These are phyloP conservation scores for Umbelopsis isabellina DNA, from an alignment of 192 early-diverging fungal genomes.

Conservation along the genomic window DNA sequence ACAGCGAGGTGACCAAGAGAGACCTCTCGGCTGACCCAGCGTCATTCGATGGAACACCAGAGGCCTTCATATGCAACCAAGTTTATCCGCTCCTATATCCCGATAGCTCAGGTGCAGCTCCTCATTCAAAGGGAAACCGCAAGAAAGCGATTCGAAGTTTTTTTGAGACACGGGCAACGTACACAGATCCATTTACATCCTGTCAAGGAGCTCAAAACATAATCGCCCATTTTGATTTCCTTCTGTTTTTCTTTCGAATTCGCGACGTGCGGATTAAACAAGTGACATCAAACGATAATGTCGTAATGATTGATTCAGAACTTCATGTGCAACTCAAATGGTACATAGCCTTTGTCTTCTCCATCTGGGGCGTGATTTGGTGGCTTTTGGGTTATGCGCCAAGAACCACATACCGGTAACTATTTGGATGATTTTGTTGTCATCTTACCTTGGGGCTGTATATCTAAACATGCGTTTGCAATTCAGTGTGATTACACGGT, in stretches of 20 bases:
- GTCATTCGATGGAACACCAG: neutral
- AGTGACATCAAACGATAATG: neutral
- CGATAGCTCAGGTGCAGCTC: neutral
- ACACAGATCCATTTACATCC: neutral
- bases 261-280: neutral
- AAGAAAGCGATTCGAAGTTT: neutral
- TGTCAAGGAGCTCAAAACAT: neutral
- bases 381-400: conserved; percentile 6
- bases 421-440: neutral
- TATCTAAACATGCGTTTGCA: neutral
- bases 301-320: conserved; percentile 7
- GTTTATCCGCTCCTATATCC: conserved; percentile 8
- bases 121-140: neutral
- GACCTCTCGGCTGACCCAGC: neutral
- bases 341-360: conserved; percentile 15
- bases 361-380: conserved; percentile 10
- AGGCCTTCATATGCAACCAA: conserved; percentile 1
- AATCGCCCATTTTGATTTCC: conserved; percentile 3
- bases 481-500: conserved; percentile 5
- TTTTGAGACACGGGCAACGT: neutral
- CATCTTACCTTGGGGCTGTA: too few species aligned
- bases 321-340: conserved; percentile 12
- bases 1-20: conserved; percentile 8
- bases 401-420: conserved; percentile 11
- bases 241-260: conserved; percentile 6